Conservation (phyloP, 2,329 filamentous ascomycete genomes). For the Capronia coronata region DNA sequence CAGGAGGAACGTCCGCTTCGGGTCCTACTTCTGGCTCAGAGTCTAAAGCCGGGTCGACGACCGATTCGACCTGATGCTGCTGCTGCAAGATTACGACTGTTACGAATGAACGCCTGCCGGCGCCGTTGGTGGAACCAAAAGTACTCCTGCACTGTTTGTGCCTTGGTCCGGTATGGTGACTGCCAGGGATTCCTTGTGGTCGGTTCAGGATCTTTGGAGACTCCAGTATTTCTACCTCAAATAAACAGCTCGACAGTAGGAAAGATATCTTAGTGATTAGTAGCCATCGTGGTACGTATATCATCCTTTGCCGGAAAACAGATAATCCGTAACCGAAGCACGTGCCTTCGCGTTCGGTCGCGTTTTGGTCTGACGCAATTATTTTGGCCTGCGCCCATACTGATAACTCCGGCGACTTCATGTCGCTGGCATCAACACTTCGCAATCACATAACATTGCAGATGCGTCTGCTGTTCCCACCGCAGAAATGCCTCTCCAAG, state of each 20-base stretch:
- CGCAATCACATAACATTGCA: background rate
- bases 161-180: background rate
- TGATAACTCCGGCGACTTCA: no score
- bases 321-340: conserved; percentile 2
- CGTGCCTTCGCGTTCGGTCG: conserved; percentile 14
- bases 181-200: background rate
- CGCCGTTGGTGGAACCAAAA: background rate
- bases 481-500: conserved; percentile 15
- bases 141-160: background rate
- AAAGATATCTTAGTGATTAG: no score
- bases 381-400: background rate
- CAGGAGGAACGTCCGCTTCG: conserved; percentile 8
- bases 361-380: background rate
- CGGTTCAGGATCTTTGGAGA: no score
- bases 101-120: background rate
- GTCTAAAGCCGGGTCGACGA: conserved; percentile 11
- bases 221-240: no score
- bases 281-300: no score
- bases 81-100: background rate
- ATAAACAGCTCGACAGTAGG: no score
- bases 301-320: no score
- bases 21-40: conserved; percentile 9
- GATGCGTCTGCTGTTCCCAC: background rate
- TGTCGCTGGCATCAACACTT: no score
- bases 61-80: background rate